Conservation (phyloP, 306 rosid species). For the Adenanthera pavonina region DNA sequence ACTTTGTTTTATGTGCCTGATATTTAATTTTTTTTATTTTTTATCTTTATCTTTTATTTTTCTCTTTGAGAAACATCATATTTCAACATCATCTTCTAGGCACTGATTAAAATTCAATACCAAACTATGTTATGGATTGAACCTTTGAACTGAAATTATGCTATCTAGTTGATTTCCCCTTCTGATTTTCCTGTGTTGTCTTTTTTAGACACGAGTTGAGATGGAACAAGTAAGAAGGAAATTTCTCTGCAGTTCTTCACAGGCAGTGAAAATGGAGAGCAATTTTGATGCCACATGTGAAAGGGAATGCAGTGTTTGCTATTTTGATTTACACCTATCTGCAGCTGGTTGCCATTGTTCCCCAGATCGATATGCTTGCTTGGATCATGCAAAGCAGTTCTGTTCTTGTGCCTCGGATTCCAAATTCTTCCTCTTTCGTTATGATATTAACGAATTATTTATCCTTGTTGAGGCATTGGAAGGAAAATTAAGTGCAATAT, state of each 20-base stretch:
- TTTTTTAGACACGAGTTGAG: constrained; percentile 76
- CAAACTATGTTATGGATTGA: neutral
- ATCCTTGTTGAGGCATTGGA: constrained; percentile 95
- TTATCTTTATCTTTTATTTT: neutral
- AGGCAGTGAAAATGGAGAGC: constrained; percentile 84
- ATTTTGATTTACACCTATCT: constrained; percentile 94
- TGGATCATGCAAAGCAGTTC: constrained; percentile 91
- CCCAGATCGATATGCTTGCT: constrained; percentile 86
- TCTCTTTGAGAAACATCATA: neutral
- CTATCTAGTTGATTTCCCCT: constrained; percentile 24
- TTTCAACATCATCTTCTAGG: constrained; percentile 6
- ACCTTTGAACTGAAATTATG: neutral
- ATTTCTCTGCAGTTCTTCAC: constrained; percentile 66
- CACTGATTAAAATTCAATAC: constrained; percentile 9
- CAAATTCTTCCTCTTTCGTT: constrained; percentile 92
- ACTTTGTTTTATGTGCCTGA: constrained; percentile 12
- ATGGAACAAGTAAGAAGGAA: constrained; percentile 77
- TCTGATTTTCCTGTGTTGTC: constrained; percentile 36
- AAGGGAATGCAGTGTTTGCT: constrained; percentile 88
- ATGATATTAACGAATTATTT: constrained; percentile 75
- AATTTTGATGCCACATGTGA: constrained; percentile 83
- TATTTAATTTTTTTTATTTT: neutral
- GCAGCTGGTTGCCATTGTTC: constrained; percentile 93
- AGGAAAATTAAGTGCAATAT: constrained; percentile 93
- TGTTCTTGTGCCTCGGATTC: constrained; percentile 83